Evolutionary conservation across 1,284 basidiomycete genomes (phyloP).

Genomic region (Pseudozyma hubeiensis): DNA sequence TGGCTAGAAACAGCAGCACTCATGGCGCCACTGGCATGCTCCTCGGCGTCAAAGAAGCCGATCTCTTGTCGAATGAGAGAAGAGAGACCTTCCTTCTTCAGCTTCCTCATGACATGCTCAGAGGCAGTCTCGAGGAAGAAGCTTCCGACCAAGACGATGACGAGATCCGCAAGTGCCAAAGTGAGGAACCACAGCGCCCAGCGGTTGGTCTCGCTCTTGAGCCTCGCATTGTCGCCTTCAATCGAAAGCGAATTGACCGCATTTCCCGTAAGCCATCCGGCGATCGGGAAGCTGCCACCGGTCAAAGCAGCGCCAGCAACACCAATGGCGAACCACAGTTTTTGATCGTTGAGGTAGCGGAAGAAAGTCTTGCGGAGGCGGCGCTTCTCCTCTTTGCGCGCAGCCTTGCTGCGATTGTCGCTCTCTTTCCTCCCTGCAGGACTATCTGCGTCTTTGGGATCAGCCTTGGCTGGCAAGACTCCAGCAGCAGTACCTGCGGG

Average conservation of each 20-base stretch:
- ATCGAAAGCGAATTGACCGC: conserved; percentile 58
- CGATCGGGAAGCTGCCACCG: conserved; percentile 69
- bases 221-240: conserved; percentile 31
- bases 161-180: conserved; percentile 47
- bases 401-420: conserved; percentile 20
- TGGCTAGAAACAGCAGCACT: conserved; percentile 68
- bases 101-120: conserved; percentile 54
- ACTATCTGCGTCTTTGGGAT: conserved; percentile 11
- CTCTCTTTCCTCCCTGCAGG: neutral
- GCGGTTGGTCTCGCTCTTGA: conserved; percentile 41
- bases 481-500: conserved; percentile 24
- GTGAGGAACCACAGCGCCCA: conserved; percentile 62
- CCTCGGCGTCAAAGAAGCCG: conserved; percentile 65
- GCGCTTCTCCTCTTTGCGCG: conserved; percentile 34
- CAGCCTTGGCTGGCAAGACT: neutral
- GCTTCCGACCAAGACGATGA: conserved; percentile 52
- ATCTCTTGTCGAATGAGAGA: conserved; percentile 64
- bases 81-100: conserved; percentile 55
- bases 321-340: conserved; percentile 50
- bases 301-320: conserved; percentile 39
- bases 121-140: conserved; percentile 63
- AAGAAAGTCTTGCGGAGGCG: conserved; percentile 33
- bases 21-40: conserved; percentile 69
- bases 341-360: conserved; percentile 41
- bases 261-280: conserved; percentile 64